Base-by-base conservation (phyloP, 768 basidiomycete species). In the Tricholomella constricta region DNA sequence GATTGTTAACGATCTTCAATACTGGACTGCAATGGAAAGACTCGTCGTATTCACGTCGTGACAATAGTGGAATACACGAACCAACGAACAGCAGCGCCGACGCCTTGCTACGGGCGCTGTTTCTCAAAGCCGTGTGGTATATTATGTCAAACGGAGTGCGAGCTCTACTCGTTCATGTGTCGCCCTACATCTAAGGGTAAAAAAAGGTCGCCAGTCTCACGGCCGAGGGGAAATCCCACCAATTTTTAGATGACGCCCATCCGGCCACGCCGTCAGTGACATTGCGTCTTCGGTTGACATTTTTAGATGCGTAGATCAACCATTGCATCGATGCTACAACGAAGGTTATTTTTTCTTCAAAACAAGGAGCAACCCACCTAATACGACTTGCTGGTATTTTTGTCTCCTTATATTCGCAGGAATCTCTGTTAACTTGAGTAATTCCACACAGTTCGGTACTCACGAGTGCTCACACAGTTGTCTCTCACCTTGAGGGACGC, bases 311-410 rank as follows among this genome's bases (percentile, higher is more conserved):
- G 15, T 27, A 36, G 10, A 36, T 26, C 35, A 26, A 10, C 14
- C 23, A 6, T 20, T 6, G 15, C 2, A 7, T 6, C 17, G 22
- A 36, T 35, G 23, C 35, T 26, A 10, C 17, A 25, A 29, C 38
- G 40, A 40, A 41, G 11, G 15, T 45, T 41, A 26, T 31, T 44
- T 27, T 32, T 15, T n/a, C 3, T 50, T 14, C 48, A 44, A 50
- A 54, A 53, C 52, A 54, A 38, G 29, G 38, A 47, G 45, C 52
- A 59, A 59, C 50, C 10, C 58, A 35, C 45, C 46, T 26, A 20
- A 51, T 54, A 52, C 52, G 41, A 60, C 58, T 60, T 54, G 58
- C 48, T 51, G 52, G 19, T 60, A 60, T 60, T 60, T 57, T 60
- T 54, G 29, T 45, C 32, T 26, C 17, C 10, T 17, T 17, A 8